phyloP scores from a whole-genome alignment of 192 early-diverging fungal species.

The Pilobolus umbonatus region DNA sequence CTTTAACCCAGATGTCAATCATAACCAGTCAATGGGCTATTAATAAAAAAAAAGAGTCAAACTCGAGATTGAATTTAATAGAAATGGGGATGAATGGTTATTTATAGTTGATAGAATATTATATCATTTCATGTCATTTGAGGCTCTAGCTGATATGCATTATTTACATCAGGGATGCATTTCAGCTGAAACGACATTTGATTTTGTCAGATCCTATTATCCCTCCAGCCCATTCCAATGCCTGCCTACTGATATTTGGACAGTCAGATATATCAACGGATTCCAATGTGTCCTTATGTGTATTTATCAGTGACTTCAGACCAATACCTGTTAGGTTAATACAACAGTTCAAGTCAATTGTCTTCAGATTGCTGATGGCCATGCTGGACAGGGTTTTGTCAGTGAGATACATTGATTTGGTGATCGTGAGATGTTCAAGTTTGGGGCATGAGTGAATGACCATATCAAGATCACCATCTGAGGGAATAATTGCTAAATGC shows the following conservation, averaged over 20 bases:
- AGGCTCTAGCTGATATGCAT: no score
- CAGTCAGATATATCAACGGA: conserved; percentile 3
- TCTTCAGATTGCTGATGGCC: background rate
- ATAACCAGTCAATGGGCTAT: no score
- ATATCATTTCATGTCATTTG: no score
- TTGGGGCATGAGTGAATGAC: background rate
- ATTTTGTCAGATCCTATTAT: no score
- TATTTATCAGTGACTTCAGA: background rate
- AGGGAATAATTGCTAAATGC: background rate
- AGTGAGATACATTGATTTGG: background rate
- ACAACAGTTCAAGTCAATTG: conserved; percentile 10
- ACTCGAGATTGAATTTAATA: no score
- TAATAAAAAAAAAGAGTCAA: no score
- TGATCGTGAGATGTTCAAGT: background rate
- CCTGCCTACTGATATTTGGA: background rate
- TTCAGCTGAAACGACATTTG: no score
- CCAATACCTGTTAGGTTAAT: conserved; percentile 10
- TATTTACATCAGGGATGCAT: no score
- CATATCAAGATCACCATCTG: background rate
- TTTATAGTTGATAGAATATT: no score
- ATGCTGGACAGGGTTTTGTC: background rate
- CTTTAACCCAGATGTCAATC: no score
- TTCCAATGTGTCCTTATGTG: background rate
- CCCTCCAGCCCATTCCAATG: background rate
- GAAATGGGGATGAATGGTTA: no score